Conservation (phyloP, 441 rosid genomes). For the Hura crepitans region DNA sequence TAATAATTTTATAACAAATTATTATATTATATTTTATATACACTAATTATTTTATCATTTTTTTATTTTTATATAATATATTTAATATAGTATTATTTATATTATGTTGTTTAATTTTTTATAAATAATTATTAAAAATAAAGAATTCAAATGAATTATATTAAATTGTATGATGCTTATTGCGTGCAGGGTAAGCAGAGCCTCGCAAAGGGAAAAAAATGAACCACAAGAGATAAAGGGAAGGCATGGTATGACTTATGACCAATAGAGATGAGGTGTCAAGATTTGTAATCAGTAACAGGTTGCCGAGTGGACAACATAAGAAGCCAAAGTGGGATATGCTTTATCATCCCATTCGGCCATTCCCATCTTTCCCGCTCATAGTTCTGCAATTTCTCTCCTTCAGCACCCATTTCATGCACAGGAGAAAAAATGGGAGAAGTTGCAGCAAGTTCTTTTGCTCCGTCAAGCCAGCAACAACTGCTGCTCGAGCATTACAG, state of each 20-base stretch:
- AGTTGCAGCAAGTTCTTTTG: constrained; percentile 25
- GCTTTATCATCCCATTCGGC: neutral
- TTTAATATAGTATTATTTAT: too few relatives aligned
- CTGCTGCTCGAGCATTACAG: constrained; percentile 12
- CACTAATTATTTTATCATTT: too few relatives aligned
- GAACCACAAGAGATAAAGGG: neutral
- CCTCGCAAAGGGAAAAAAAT: neutral
- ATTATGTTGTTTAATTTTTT: too few relatives aligned
- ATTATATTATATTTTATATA: too few relatives aligned
- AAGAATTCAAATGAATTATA: too few relatives aligned
- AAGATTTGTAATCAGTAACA: constrained; percentile 7
- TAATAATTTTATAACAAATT: too few relatives aligned
- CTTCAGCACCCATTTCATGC: neutral
- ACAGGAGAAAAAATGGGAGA: constrained; percentile 28
- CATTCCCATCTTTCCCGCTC: neutral
- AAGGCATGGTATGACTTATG: neutral
- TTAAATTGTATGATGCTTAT: too few relatives aligned
- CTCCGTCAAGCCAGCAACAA: constrained; percentile 20
- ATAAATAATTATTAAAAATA: too few relatives aligned
- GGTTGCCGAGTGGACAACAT: constrained; percentile 21
- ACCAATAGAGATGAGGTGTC: constrained; percentile 1
- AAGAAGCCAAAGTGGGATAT: neutral
- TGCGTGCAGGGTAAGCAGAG: too few relatives aligned
- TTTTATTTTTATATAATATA: too few relatives aligned
- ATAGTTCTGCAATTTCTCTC: neutral